Evolutionary conservation across 345 rosid species (phyloP), one percentile per base, ranked within the genome.

Genomic region (Mangifera indica): DNA sequence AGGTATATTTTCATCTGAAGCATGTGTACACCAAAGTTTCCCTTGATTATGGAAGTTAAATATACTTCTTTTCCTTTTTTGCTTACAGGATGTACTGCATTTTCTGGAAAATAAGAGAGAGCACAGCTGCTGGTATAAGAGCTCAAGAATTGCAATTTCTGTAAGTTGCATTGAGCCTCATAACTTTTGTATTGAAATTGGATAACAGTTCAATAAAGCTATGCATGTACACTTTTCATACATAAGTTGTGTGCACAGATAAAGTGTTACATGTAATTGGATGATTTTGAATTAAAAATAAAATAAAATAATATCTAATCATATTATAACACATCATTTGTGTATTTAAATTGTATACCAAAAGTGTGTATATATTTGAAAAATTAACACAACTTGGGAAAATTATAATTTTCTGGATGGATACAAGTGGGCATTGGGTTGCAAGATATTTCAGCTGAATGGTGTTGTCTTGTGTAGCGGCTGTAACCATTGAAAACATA

Each of bases 101-200:
- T 86, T 95, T 83, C 67, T 95, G 83, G 96, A 89, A 84, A 88
- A 87, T 75, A 83, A 88, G 78, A 92, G 80, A 76, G 99, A 88
- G 79, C 89, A 91, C 56, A 85, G 79, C 77, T 88, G 95, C 0
- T 92, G 98, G 98, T 92, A 91, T 64, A 92, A 88, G 80, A 89
- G 98, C 66, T 86, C 95, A 11, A 84, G 93, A 64, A 84, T 95
- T 40, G 89, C 97, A 22, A 86, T 86, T 48, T 88, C 93, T 67
- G 98, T 92, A 85, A 87, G 96, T 82, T 71, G 58, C 46, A 9
- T 58, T 62, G 20, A 29, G 20, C 34, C 46, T 18, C 60, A 6
- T n/a, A 9, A 53, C 55, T 58, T 46, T 17, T 21, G 53, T 22
- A 44, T 53, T 10, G 32, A 44, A 56, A 62, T 24, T 53, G 45